Evolutionary conservation across 768 basidiomycete species (phyloP), one percentile per base, ranked within the genome.

Genomic region (Lentinula edodes): DNA sequence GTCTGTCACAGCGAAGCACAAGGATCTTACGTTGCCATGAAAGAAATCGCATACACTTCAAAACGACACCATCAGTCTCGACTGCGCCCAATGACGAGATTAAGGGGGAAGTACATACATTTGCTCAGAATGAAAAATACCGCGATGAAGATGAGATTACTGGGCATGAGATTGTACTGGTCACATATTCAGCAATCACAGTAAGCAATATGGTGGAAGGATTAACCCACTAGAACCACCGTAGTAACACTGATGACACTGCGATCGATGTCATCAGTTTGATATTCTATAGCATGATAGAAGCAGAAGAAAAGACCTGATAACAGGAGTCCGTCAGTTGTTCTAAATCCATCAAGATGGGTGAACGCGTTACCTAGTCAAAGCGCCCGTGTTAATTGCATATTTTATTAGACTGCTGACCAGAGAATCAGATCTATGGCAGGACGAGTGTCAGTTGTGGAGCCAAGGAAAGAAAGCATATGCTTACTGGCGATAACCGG

Each of bases 71-170:
- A 12, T 28, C 6, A 13, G 3, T 12, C 12, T 35, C 13, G 41
- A 56, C 55, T n/a, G 55, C 38, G 41, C 23, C 15, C 41, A 3
- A 18, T 10, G 12, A 43, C 10, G 28, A 20, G 28, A 60, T 18
- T 13, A 5, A 39, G n/a, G 46, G 46, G 20, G 13, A 51, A 28
- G 35, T 23, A 70, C 86, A 65, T 67, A 87, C 87, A 65, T 75
- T 89, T 90, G 70, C 83, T 85, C 39, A 89, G 70, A 54, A 85
- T 77, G 63, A 90, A 88, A 68, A 88, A 89, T 52, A 78, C 77
- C 8, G 79, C 78, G 42, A 83, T 75, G 67, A 86, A 90, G 57
- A 85, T 79, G 53, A 90, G 76, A 64, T 86, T 88, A 13, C 60
- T 62, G 0, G 82, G 77, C 70, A 81, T 76, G 35, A 77, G 63